phyloP scores from a whole-genome alignment of 805 yeast species.

The Teunomyces panamensis region DNA sequence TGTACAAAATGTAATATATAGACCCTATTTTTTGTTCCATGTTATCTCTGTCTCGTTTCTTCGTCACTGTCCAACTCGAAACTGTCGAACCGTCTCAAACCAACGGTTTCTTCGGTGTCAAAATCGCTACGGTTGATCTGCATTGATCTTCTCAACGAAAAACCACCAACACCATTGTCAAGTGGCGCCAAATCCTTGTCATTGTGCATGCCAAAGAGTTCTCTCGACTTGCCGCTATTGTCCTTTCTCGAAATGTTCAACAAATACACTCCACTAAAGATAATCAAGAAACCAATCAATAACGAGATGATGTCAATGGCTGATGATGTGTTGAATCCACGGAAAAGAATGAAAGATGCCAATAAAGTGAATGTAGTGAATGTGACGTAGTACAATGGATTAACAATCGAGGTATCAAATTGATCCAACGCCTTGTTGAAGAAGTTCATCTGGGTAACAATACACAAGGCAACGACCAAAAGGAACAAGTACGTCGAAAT shows the following conservation, averaged over 20 bases:
- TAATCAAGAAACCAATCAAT: conserved; percentile 80
- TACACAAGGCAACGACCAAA: conserved; percentile 73
- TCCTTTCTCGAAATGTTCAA: conserved; percentile 73
- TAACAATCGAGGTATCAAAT: conserved; percentile 88
- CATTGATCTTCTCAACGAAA: conserved; percentile 73
- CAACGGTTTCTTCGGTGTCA: conserved; percentile 47
- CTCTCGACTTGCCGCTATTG: conserved; percentile 49
- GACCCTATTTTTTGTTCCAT: not conserved
- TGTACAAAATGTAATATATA: not conserved
- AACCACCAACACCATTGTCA: conserved; percentile 80
- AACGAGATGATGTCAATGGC: conserved; percentile 77
- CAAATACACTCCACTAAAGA: conserved; percentile 82
- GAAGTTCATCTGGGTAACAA: conserved; percentile 88
- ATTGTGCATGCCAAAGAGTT: conserved; percentile 60
- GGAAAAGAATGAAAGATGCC: conserved; percentile 82
- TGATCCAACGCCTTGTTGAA: conserved; percentile 92
- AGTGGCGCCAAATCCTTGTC: conserved; percentile 58
- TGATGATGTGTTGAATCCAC: conserved; percentile 82
- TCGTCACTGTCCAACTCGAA: conserved; percentile 50
- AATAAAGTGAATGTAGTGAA: conserved; percentile 84
- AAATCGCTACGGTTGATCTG: conserved; percentile 50
- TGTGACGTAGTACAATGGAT: conserved; percentile 86
- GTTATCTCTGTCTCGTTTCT: conserved; percentile 16
- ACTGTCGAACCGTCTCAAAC: conserved; percentile 60
- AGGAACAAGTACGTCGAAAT: conserved; percentile 81